Conservation (phyloP, 2,329 filamentous ascomycete species). For the Colletotrichum gigasporum region DNA sequence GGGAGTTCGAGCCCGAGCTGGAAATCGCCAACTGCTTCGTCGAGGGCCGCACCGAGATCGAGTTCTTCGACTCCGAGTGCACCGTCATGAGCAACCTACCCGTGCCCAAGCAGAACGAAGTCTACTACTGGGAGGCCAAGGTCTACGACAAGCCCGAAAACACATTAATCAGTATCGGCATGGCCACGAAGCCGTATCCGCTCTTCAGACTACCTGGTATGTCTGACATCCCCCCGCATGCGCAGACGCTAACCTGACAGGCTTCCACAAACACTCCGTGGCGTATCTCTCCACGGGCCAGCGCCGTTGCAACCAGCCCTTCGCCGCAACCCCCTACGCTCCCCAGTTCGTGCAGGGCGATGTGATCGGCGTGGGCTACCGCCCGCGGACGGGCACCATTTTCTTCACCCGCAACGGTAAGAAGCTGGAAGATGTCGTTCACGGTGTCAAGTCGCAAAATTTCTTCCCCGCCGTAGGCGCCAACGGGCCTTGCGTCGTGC, state of each 20-base stretch:
- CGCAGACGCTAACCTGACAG: slow-evolving; percentile 51
- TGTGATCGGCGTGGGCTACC: slow-evolving; percentile 94
- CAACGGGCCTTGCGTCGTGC: slow-evolving; percentile 89
- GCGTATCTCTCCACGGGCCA: slow-evolving; percentile 90
- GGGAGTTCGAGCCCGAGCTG: slow-evolving; percentile 99
- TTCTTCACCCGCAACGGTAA: slow-evolving; percentile 99
- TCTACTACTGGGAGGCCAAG: slow-evolving; percentile 99
- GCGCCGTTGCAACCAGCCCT: slow-evolving; percentile 93
- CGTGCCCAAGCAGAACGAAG: slow-evolving; percentile 98
- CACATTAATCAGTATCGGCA: slow-evolving; percentile 88
- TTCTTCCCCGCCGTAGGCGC: slow-evolving; percentile 98
- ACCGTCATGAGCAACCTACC: slow-evolving; percentile 97
- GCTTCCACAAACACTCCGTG: slow-evolving; percentile 91
- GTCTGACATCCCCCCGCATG: slow-evolving; percentile 40
- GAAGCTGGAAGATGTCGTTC: slow-evolving; percentile 92
- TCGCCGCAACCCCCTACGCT: slow-evolving; percentile 80
- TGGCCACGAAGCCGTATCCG: slow-evolving; percentile 97
- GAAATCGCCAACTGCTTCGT: slow-evolving; percentile 99
- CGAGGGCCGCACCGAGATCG: slow-evolving; percentile 94
- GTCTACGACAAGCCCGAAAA: slow-evolving; percentile 96
- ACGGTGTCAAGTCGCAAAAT: slow-evolving; percentile 93
- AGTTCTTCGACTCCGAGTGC: slow-evolving; percentile 98
- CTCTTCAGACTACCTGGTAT: slow-evolving; percentile 92
- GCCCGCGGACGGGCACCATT: slow-evolving; percentile 90
- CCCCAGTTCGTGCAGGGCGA: slow-evolving; percentile 91